A percentile compares a stretch with the other conserved stretches of the same genome.
Evolutionary conservation across 345 rosid species (phyloP).

Genomic region (Arabidopsis thaliana): DNA sequence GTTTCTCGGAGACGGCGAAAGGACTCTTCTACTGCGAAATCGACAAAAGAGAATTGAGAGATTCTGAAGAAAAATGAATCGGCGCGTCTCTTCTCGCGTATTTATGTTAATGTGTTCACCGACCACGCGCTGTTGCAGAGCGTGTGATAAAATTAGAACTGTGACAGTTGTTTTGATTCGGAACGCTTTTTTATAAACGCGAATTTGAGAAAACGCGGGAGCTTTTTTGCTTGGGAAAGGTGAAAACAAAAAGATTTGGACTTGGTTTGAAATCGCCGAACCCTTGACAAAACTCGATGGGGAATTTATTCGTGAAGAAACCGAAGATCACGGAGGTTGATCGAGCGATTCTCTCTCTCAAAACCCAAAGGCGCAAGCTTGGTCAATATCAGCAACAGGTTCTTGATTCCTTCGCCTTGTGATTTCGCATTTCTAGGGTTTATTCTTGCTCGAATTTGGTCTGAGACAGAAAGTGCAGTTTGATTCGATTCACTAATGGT

Average conservation of each 20-base stretch:
- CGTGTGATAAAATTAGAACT: conserved; percentile 23
- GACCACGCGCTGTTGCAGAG: conserved; percentile 38
- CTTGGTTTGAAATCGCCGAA: conserved; percentile 31
- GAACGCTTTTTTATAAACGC: conserved; percentile 40
- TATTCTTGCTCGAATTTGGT: conserved; percentile 8
- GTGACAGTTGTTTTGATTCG: not conserved
- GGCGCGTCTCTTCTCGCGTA: conserved; percentile 1
- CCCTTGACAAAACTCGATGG: conserved; percentile 51
- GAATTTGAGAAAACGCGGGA: conserved; percentile 26
- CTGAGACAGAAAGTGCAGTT: not conserved
- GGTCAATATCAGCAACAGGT: conserved; percentile 92
- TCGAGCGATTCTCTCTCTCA: conserved; percentile 90
- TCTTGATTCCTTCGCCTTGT: conserved; percentile 2
- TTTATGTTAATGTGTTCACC: conserved; percentile 18
- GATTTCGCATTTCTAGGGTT: conserved; percentile 6
- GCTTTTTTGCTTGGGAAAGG: not conserved
- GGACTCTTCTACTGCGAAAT: conserved; percentile 14
- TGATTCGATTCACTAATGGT: conserved; percentile 27
- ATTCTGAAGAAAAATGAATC: conserved; percentile 17
- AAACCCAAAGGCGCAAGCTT: conserved; percentile 95
- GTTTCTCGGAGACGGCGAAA: not conserved
- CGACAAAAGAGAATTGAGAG: not conserved
- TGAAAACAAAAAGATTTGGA: conserved; percentile 1
- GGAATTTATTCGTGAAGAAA: conserved; percentile 91
- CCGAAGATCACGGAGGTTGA: conserved; percentile 95